Conservation (phyloP, 1,284 basidiomycete genomes). For the Sphaerobolus stellatus region DNA sequence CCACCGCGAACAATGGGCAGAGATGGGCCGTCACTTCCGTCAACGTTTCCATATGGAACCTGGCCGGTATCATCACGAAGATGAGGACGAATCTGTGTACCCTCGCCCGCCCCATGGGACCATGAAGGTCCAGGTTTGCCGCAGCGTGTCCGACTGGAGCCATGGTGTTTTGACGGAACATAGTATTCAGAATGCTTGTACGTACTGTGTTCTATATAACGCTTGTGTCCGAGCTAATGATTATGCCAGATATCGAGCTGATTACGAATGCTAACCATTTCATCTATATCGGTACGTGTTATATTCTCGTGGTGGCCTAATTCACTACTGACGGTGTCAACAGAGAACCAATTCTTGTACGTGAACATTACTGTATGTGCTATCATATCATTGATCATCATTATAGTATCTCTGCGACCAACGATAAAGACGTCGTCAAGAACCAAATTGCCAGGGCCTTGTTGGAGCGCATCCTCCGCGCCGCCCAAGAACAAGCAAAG, state of each 20-base stretch:
- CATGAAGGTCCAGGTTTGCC: conserved; percentile 73
- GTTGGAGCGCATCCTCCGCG: conserved; percentile 79
- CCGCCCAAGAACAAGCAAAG: conserved; percentile 65
- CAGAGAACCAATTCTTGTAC: conserved; percentile 94
- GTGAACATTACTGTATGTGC: conserved; percentile 28
- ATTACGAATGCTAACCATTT: conserved; percentile 84
- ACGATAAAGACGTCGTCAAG: conserved; percentile 62
- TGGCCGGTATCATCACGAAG: conserved; percentile 24
- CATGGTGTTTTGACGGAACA: conserved; percentile 85
- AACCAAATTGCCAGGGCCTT: conserved; percentile 84
- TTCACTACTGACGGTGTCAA: neutral
- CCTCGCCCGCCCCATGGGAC: conserved; percentile 43
- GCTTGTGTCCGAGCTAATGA: neutral
- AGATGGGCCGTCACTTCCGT: conserved; percentile 58
- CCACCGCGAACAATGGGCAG: conserved; percentile 60
- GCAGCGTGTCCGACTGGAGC: conserved; percentile 89
- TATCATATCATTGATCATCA: neutral
- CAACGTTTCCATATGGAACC: conserved; percentile 51
- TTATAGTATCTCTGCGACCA: conserved; percentile 73
- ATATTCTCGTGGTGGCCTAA: neutral
- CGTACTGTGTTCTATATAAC: conserved; percentile 30
- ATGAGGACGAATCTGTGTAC: conserved; percentile 36
- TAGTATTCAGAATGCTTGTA: conserved; percentile 85
- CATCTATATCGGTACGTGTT: conserved; percentile 78
- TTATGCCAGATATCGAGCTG: conserved; percentile 50